Evolutionary conservation across 208 protist genomes (phyloP), one percentile per base, ranked within the genome.

Genomic region (Wallacemonas sp.): DNA sequence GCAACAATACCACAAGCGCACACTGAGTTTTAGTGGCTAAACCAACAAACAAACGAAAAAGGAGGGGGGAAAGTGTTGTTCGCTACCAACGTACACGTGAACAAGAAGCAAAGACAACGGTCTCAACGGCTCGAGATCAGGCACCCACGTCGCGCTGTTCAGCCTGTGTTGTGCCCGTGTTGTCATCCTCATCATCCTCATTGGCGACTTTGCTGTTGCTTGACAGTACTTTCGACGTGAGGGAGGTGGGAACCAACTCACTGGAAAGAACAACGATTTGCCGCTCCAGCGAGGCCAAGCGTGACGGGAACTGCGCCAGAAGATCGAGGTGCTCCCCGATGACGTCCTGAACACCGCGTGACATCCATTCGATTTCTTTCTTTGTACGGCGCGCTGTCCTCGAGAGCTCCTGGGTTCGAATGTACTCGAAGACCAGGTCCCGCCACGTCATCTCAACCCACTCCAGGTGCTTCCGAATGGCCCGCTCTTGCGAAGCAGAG

Each of bases 301-400:
- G 74, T 24, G 47, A n/a, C 12, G 70, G 66, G 36, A 85, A 72
- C n/a, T 44, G 47, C 15, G 68, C 63, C 14, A 78, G 22, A 19
- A 77, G 53, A n/a, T 68, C 61, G 47, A 79, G 26, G 27, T 73
- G 70, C 36, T 59, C 59, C 17, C 75, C 70, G 12, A 79, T 54
- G 3, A 71, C 68, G 11, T 45, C 24, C 64, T 77, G 62, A 31
- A 81, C 79, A 9, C 73, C 75, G 9, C 66, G 53, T 1, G 70
- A 56, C 28, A 72, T 61, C 68, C 72, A 72, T 47, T 60, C 66
- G 28, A 76, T 34, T 24, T 75, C 66, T 34, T 70, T 58, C 5
- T 70, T 62, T 24, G 44, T 72, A 15, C 63, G 36, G 12, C 21
- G 38, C 2, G 65, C 61, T 24, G 44, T 64, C 53, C 45, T 55